Base-by-base conservation (phyloP, 495 filamentous ascomycete species). In the Aspergillus egyptiacus region DNA sequence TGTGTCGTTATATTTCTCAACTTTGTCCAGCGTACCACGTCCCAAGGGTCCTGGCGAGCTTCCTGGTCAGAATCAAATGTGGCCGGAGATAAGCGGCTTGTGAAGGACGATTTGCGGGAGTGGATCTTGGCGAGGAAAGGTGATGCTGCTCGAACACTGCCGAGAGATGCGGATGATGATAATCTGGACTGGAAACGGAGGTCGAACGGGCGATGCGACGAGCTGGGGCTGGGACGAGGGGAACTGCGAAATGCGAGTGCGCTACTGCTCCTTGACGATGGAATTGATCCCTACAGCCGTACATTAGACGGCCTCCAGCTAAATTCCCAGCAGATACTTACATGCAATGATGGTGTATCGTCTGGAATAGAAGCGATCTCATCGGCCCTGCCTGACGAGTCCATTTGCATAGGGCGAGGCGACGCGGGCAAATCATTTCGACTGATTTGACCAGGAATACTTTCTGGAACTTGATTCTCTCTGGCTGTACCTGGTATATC, bases 1-100 rank as follows among this genome's bases (percentile, higher is more conserved):
- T 96, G 86, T 0, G 81, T 83, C 19, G 88, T 87, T 47, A 97
- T 81, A 57, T 90, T 96, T 60, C 82, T 87, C 49, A 99, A 64
- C 62, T 87, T 96, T 0, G 90, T 96, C 93, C 93, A 99, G 64
- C 89, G 74, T 42, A 99, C 83, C 48, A 96, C 89, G 63, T 97
- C 93, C 93, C 93, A 99, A 17, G 91, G 93, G 7, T 85, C 80
- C 56, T 66, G 73, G 0, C 77, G 74, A 4, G 77, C 79, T 33
- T 89, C 87, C 14, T 71, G 66, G 43, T 85, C 86, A 14, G 66
- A 62, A 36, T 62, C 77, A 62, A 54, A 71, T 32, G 60, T 83
- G 72, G 15, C 73, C 55, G 48, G 81, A 6, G 50, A 79, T 6
- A 70, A 46, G 31, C 82, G 73, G 60, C 83, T 82, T 50, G 68